Evolutionary conservation across 805 yeast species (phyloP).

Genomic region (Grigorovia humatica): DNA sequence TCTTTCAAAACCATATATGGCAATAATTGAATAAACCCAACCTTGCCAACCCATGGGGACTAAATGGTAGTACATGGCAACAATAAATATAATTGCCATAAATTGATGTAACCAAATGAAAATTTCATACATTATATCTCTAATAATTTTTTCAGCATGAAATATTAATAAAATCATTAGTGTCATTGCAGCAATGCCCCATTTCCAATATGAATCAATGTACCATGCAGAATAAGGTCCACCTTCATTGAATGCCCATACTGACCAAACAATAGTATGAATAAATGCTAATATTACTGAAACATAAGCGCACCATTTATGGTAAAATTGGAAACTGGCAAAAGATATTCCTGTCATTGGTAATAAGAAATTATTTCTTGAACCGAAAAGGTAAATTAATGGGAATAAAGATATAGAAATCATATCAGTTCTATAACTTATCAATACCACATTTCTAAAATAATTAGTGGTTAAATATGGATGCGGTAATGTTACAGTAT

Average conservation of each 20-base stretch:
- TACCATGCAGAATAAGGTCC: conserved; percentile 32
- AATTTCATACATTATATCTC: conserved; percentile 48
- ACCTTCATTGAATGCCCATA: conserved; percentile 33
- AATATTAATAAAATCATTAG: conserved; percentile 35
- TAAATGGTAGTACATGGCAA: conserved; percentile 51
- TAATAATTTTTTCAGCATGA: conserved; percentile 41
- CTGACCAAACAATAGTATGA: conserved; percentile 51
- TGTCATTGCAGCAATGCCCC: conserved; percentile 41
- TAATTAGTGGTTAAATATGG: conserved; percentile 28
- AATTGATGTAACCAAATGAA: conserved; percentile 50
- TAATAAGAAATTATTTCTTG: conserved; percentile 61
- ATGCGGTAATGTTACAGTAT: conserved; percentile 29
- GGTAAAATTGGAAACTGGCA: conserved; percentile 51
- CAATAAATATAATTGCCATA: conserved; percentile 43
- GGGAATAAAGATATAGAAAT: conserved; percentile 48
- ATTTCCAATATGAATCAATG: conserved; percentile 36
- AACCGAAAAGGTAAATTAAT: conserved; percentile 50
- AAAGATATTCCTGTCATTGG: conserved; percentile 51
- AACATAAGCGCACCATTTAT: conserved; percentile 54
- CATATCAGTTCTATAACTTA: conserved; percentile 48
- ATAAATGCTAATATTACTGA: conserved; percentile 39
- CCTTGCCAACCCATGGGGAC: conserved; percentile 42
- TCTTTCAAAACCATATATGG: conserved; percentile 44
- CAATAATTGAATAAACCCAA: conserved; percentile 36
- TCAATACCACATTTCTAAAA: conserved; percentile 27